phyloP scores from a whole-genome alignment of 768 basidiomycete species.

The Tephrocybe sp. region DNA sequence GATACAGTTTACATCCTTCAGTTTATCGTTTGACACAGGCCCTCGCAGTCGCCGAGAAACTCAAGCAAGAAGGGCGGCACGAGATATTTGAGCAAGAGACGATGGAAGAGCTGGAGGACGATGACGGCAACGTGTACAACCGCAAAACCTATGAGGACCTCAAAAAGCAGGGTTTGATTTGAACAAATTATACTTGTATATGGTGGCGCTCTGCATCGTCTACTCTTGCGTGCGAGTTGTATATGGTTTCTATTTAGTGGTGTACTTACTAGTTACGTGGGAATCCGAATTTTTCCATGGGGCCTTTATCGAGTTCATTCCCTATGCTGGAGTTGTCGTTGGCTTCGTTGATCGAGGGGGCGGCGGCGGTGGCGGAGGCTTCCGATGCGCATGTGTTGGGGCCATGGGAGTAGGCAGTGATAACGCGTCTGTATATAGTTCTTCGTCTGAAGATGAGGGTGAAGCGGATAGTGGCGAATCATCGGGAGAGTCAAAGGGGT shows the following conservation, averaged over 20 bases:
- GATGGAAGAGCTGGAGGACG: constrained; percentile 98
- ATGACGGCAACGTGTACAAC: constrained; percentile 98
- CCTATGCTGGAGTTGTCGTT: background rate
- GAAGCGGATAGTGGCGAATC: constrained; percentile 72
- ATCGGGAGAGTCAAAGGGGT: constrained; percentile 74
- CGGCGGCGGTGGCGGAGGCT: constrained; percentile 47
- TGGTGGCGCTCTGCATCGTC: background rate
- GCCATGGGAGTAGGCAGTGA: constrained; percentile 70
- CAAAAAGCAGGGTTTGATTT: constrained; percentile 93
- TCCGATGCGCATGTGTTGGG: constrained; percentile 49
- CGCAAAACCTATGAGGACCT: constrained; percentile 97
- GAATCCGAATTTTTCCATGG: too few relatives aligned
- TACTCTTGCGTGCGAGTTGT: constrained; percentile 2
- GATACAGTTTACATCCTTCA: background rate
- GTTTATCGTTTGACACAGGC: background rate
- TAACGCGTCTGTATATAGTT: constrained; percentile 74
- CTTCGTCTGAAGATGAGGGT: constrained; percentile 84
- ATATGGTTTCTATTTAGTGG: background rate
- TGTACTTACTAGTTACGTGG: too few relatives aligned
- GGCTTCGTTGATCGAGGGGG: constrained; percentile 35
- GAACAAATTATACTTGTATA: constrained; percentile 18
- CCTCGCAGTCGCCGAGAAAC: constrained; percentile 85
- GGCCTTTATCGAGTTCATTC: too few relatives aligned
- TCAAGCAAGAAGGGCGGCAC: constrained; percentile 94
- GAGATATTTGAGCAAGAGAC: constrained; percentile 93